Conservation (phyloP, 371 early-diverging fungal species). For the Mortierella sp. region DNA sequence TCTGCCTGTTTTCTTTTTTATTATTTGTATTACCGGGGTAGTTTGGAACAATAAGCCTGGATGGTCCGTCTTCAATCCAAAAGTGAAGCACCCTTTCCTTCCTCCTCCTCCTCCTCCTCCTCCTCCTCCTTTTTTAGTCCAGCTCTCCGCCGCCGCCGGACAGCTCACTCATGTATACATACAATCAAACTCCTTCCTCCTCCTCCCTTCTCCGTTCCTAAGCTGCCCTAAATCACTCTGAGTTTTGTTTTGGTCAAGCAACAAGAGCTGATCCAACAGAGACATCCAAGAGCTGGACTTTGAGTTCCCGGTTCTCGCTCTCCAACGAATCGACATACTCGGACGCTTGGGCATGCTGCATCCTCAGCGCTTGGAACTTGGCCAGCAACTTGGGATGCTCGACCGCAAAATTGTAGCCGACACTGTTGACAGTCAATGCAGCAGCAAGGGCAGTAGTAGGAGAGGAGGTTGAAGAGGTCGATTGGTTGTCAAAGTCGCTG, state of each 20-base stretch:
- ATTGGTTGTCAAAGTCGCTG: not conserved
- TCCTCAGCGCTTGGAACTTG: slow-evolving; percentile 44
- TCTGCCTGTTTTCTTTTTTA: not conserved
- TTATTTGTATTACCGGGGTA: not conserved
- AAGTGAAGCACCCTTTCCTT: too few species aligned
- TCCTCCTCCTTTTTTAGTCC: not conserved
- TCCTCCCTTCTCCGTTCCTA: not conserved
- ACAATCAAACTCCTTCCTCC: not conserved
- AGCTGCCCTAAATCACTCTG: not conserved
- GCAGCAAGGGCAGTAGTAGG: not conserved
- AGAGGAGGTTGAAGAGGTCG: not conserved
- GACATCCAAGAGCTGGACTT: slow-evolving; percentile 49
- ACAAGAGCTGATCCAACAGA: not conserved
- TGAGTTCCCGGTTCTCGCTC: slow-evolving; percentile 48
- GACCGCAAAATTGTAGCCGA: slow-evolving; percentile 34
- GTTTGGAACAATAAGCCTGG: not conserved
- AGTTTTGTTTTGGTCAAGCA: not conserved
- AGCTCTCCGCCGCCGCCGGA: not conserved
- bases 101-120: too few species aligned
- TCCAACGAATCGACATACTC: slow-evolving; percentile 52
- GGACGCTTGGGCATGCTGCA: slow-evolving; percentile 46
- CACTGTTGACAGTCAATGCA: slow-evolving; percentile 28
- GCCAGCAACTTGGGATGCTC: slow-evolving; percentile 49
- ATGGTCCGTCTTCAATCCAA: not conserved
- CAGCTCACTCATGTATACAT: not conserved